phyloP scores from a whole-genome alignment of 2,329 filamentous ascomycete genomes.

The Colletotrichum gigasporum region DNA sequence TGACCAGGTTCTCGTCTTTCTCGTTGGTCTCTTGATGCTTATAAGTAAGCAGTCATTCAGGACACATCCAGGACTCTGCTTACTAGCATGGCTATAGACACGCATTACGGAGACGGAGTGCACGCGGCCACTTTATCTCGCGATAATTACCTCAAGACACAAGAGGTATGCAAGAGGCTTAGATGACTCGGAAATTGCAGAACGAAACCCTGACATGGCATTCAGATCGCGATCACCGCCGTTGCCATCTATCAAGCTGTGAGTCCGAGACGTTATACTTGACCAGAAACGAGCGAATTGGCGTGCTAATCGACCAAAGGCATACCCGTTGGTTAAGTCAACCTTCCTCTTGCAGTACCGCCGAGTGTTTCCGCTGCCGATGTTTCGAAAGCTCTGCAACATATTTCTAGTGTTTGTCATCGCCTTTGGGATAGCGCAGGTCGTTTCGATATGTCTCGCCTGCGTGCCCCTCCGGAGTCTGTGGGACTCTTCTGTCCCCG shows the following conservation, averaged over 20 bases:
- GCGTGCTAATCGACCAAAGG: background rate
- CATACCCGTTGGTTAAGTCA: slow-evolving; percentile 38
- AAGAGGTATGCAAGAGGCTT: slow-evolving; percentile 4
- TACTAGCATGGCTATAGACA: too few species aligned
- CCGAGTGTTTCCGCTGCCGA: slow-evolving; percentile 43
- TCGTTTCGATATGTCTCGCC: slow-evolving; percentile 37
- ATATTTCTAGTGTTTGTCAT: slow-evolving; percentile 38
- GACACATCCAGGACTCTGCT: too few species aligned
- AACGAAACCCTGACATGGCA: background rate
- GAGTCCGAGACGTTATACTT: background rate
- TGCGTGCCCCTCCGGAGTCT: slow-evolving; percentile 40
- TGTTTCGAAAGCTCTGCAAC: slow-evolving; percentile 35
- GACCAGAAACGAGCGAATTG: too few species aligned
- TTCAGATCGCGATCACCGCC: background rate
- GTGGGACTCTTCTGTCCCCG: slow-evolving; percentile 35
- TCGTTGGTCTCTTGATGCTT: slow-evolving; percentile 12
- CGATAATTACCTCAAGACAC: slow-evolving; percentile 3
- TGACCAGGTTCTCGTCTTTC: slow-evolving; percentile 4
- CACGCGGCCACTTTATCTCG: background rate
- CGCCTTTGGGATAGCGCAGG: slow-evolving; percentile 39
- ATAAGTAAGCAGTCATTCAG: too few species aligned
- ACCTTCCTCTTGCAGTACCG: slow-evolving; percentile 49
- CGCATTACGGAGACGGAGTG: slow-evolving; percentile 11
- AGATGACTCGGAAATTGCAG: too few species aligned
- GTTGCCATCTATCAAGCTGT: slow-evolving; percentile 12